Percentiles rank a stretch among this genome's conserved stretches.
Evolutionary conservation across 192 early-diverging fungal genomes (phyloP).

Genomic region (Phycomyces blakesleeanus): DNA sequence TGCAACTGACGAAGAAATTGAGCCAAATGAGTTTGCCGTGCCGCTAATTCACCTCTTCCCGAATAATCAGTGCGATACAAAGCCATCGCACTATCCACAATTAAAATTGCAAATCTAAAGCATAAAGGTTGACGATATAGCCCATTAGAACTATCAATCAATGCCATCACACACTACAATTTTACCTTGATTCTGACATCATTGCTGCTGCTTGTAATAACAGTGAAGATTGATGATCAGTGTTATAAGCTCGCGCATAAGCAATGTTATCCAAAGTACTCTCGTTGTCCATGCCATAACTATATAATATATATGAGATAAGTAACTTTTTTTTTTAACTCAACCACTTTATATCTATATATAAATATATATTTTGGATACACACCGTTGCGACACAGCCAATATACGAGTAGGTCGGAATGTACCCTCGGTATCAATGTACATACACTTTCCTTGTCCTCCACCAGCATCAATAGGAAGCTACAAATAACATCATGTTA

Average conservation of each 20-base stretch:
- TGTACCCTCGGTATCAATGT: constrained; percentile 96
- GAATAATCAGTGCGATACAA: constrained; percentile 95
- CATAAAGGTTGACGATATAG: background rate
- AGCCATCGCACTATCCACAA: constrained; percentile 92
- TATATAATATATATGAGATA: background rate
- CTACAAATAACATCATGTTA: constrained; percentile 12
- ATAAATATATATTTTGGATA: too few species aligned
- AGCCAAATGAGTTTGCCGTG: constrained; percentile 93
- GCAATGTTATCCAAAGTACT: constrained; percentile 94
- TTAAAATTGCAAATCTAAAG: constrained; percentile 66
- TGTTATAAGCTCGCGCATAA: constrained; percentile 90
- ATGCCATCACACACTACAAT: too few species aligned
- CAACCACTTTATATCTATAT: too few species aligned
- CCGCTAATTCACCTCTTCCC: constrained; percentile 92
- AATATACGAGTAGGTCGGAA: constrained; percentile 90
- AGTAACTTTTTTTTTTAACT: background rate
- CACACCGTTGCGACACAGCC: constrained; percentile 75
- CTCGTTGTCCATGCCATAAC: constrained; percentile 63
- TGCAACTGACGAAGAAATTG: constrained; percentile 83
- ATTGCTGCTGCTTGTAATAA: constrained; percentile 83
- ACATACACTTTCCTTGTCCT: constrained; percentile 91
- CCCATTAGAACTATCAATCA: background rate
- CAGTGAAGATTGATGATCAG: constrained; percentile 90
- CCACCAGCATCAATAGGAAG: constrained; percentile 86
- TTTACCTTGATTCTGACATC: constrained; percentile 78